Conservation (phyloP, 1,139 yeast genomes). For the Magnusiomyces suaveolens region DNA sequence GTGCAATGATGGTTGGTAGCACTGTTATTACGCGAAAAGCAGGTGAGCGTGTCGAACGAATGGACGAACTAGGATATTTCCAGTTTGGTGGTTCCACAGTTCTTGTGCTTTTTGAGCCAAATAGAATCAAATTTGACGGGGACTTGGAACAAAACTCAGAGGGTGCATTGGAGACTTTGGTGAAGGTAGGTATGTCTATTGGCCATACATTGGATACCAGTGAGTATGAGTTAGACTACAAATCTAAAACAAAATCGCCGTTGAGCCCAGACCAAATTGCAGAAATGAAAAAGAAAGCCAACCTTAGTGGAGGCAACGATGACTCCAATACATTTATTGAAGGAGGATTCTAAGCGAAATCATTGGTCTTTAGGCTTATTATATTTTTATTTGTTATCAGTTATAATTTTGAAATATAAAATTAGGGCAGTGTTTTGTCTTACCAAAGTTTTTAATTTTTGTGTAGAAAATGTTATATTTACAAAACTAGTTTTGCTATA, state of each 20-base stretch:
- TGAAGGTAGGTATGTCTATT: constrained; percentile 83
- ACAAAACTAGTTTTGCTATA: no score
- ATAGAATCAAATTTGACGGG: constrained; percentile 49
- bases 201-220: constrained; percentile 47
- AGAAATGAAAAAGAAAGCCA: background rate
- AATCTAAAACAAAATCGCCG: background rate
- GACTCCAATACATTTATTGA: background rate
- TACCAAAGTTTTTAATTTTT: no score
- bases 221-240: constrained; percentile 18
- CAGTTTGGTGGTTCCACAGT: constrained; percentile 94
- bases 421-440: no score
- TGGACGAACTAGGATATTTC: constrained; percentile 87
- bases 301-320: background rate
- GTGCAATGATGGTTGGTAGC: constrained; percentile 99
- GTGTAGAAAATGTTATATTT: no score
- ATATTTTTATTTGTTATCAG: no score
- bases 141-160: constrained; percentile 64
- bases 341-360: background rate
- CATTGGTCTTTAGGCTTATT: no score
- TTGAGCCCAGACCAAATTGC: background rate
- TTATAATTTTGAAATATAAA: no score
- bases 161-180: constrained; percentile 67
- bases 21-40: constrained; percentile 60
- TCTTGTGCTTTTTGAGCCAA: constrained; percentile 47
- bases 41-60: constrained; percentile 50